A percentile compares a stretch with the other conserved stretches of the same genome.
phyloP scores from a whole-genome alignment of 495 filamentous ascomycete genomes.

The Penicillium psychrofluorescens region DNA sequence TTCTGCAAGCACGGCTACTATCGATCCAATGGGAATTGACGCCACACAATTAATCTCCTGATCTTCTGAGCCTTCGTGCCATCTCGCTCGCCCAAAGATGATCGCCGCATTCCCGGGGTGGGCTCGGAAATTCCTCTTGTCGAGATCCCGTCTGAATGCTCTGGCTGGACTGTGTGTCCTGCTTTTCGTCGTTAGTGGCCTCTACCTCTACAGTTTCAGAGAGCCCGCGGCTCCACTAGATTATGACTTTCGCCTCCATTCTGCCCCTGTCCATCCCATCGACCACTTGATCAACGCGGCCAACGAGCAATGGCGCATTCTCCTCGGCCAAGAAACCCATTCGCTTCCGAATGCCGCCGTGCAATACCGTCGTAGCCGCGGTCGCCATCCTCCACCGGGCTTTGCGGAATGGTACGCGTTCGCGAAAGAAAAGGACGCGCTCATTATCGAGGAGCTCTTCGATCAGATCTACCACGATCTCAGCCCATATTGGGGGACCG shows the following conservation, averaged over 20 bases:
- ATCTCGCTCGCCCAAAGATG: too few relatives aligned
- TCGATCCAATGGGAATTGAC: too few relatives aligned
- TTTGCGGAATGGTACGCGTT: conserved; percentile 65
- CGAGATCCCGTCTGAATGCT: too few relatives aligned
- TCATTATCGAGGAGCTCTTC: conserved; percentile 57
- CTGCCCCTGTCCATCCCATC: conserved; percentile 2
- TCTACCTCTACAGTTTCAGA: too few relatives aligned
- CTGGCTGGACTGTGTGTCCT: too few relatives aligned
- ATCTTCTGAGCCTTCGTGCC: too few relatives aligned
- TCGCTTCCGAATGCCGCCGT: conserved; percentile 1
- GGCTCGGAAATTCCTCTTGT: too few relatives aligned
- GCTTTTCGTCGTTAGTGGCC: too few relatives aligned
- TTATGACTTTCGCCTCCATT: neutral
- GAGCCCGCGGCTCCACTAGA: too few relatives aligned
- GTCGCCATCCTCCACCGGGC: conserved; percentile 46
- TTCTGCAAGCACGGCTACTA: too few relatives aligned
- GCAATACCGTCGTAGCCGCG: conserved; percentile 5
- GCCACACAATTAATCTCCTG: too few relatives aligned
- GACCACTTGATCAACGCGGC: conserved; percentile 4
- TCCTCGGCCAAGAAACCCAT: neutral
- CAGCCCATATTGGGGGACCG: conserved; percentile 53
- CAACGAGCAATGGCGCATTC: neutral
- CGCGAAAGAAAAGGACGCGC: conserved; percentile 38
- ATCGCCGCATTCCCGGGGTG: too few relatives aligned
- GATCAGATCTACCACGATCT: conserved; percentile 49